phyloP scores from a whole-genome alignment of 192 early-diverging fungal species.

The Coemansia sp. region DNA sequence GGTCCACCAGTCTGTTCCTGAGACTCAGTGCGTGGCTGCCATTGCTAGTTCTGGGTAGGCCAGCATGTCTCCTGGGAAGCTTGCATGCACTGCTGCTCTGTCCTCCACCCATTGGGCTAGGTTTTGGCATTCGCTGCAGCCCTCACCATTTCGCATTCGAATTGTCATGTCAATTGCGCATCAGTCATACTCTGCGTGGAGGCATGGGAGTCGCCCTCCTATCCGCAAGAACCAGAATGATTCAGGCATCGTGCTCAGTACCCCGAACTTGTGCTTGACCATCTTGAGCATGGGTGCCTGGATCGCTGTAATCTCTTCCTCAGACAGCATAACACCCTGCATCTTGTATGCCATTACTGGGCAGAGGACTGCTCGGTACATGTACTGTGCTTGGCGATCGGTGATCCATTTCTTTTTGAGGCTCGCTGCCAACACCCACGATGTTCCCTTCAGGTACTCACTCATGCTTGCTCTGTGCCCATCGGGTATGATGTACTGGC shows the following conservation, averaged over 20 bases:
- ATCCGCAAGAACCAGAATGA: not conserved
- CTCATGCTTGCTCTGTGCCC: not conserved
- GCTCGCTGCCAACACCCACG: not conserved
- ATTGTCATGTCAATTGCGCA: not conserved
- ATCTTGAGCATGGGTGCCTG: not conserved
- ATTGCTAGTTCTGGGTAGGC: slow-evolving; percentile 1
- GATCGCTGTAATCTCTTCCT: not conserved
- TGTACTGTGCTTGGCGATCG: slow-evolving; percentile 3
- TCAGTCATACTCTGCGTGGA: slow-evolving; percentile 2
- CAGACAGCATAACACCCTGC: not conserved
- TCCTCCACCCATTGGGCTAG: not conserved
- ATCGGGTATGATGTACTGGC: not conserved
- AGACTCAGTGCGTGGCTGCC: not conserved
- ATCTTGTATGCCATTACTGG: slow-evolving; percentile 4
- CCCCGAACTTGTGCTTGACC: slow-evolving; percentile 9
- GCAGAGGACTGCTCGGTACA: slow-evolving; percentile 3
- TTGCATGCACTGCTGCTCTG: not conserved
- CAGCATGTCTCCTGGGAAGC: slow-evolving; percentile 5
- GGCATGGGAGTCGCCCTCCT: not conserved
- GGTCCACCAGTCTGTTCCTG: not conserved
- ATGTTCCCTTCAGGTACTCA: not conserved
- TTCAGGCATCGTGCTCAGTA: not conserved
- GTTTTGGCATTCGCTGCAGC: not conserved
- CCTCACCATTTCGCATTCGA: not conserved
- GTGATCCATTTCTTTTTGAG: slow-evolving; percentile 7